A percentile compares a stretch with the other conserved stretches of the same genome.
Evolutionary conservation across 2,329 filamentous ascomycete genomes (phyloP).

Genomic region (Scedosporium aurantiacum): DNA sequence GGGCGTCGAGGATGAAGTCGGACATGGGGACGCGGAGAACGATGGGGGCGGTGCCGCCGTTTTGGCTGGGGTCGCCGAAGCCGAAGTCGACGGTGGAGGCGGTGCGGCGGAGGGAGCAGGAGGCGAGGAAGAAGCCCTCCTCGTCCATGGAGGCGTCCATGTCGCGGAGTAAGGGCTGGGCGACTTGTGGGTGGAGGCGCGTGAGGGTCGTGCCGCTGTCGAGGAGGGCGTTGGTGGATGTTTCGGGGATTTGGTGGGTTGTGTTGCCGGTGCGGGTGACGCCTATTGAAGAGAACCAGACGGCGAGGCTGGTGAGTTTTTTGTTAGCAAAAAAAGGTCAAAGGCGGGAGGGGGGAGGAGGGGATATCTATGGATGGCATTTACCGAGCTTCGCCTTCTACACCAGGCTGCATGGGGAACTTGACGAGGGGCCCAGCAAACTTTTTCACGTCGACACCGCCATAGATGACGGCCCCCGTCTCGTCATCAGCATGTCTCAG

Average conservation of each 20-base stretch:
- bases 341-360: constrained; percentile 8
- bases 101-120: constrained; percentile 26
- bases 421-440: constrained; percentile 34
- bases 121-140: constrained; percentile 31
- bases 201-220: constrained; percentile 42
- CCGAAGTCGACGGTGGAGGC: constrained; percentile 35
- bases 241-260: constrained; percentile 15
- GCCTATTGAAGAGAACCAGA: constrained; percentile 20
- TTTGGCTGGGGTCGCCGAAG: constrained; percentile 24
- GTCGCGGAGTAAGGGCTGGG: constrained; percentile 27
- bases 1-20: constrained; percentile 38
- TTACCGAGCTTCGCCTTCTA: constrained; percentile 19
- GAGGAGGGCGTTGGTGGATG: constrained; percentile 31
- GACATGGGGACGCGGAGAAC: constrained; percentile 32
- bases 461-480: constrained; percentile 40
- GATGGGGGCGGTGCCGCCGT: constrained; percentile 16
- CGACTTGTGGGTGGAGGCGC: constrained; percentile 31
- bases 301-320: constrained; percentile 19
- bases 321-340: background rate
- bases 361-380: background rate
- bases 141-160: constrained; percentile 29
- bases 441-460: constrained; percentile 40
- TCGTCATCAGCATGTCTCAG: constrained; percentile 31
- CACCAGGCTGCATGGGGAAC: constrained; percentile 29
- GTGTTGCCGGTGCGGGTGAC: constrained; percentile 16